These are phyloP conservation scores for Yamadazyma kitorensis DNA, from an alignment of 805 yeast species.

Conservation along the genomic window DNA sequence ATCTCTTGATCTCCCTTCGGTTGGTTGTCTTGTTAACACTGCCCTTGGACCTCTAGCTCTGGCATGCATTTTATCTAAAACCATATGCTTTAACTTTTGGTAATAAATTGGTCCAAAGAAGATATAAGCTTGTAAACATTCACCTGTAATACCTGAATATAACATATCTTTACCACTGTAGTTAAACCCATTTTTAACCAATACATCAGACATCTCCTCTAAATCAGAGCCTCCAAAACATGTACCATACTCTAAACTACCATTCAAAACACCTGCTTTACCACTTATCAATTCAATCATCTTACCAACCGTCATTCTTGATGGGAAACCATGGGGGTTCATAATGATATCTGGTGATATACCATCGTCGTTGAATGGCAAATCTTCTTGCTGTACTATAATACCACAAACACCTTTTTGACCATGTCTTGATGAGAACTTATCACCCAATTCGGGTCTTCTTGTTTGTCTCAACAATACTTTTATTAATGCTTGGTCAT, in stretches of 20 bases:
- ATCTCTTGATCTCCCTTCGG: slow-evolving; percentile 98
- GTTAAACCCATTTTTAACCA: slow-evolving; percentile 87
- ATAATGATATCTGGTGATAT: slow-evolving; percentile 92
- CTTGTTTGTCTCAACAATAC: slow-evolving; percentile 92
- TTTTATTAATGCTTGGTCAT: slow-evolving; percentile 90
- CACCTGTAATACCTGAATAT: slow-evolving; percentile 96
- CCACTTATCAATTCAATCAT: slow-evolving; percentile 96
- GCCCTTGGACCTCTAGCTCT: slow-evolving; percentile 99
- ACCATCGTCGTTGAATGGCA: slow-evolving; percentile 94
- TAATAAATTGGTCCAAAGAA: slow-evolving; percentile 98
- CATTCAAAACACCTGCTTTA: slow-evolving; percentile 95
- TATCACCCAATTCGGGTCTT: slow-evolving; percentile 97
- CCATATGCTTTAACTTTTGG: slow-evolving; percentile 98
- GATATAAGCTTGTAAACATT: slow-evolving; percentile 93
- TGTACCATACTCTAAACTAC: slow-evolving; percentile 90
- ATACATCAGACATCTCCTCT: slow-evolving; percentile 88
- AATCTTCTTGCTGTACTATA: slow-evolving; percentile 94
- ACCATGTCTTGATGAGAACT: slow-evolving; percentile 98
- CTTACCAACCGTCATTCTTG: slow-evolving; percentile 99
- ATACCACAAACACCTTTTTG: slow-evolving; percentile 99
- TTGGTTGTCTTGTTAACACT: slow-evolving; percentile 96
- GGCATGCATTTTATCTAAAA: slow-evolving; percentile 98
- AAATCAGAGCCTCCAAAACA: slow-evolving; percentile 98
- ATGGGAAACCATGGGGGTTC: slow-evolving; percentile 99
- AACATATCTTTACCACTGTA: slow-evolving; percentile 98